A percentile compares a stretch with the other conserved stretches of the same genome.
Conservation (phyloP, 345 rosid genomes). For the Citrus inodora region DNA sequence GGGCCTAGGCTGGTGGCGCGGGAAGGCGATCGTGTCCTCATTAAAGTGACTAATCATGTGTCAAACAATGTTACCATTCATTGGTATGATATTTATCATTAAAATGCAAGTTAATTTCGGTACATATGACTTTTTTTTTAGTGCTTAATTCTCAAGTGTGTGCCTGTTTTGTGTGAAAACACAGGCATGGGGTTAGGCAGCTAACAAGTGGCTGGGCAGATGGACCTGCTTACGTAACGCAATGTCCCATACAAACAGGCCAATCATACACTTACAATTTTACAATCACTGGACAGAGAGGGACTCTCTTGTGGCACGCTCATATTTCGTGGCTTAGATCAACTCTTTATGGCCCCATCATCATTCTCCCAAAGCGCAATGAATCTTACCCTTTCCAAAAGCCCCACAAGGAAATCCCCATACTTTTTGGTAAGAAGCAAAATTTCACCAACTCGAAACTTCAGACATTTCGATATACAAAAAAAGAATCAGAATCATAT, state of each 20-base stretch:
- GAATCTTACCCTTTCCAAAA: constrained; percentile 50
- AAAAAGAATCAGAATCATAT: background rate
- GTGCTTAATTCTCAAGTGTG: too few species aligned
- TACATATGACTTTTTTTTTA: background rate
- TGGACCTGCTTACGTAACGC: constrained; percentile 56
- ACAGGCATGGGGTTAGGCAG: constrained; percentile 66
- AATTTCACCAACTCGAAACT: background rate
- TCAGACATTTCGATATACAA: background rate
- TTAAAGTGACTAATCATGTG: constrained; percentile 48
- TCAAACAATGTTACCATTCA: constrained; percentile 48
- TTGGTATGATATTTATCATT: constrained; percentile 30
- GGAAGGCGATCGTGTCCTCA: constrained; percentile 52
- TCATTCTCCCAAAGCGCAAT: constrained; percentile 49
- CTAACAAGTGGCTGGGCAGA: constrained; percentile 53
- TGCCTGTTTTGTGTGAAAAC: background rate
- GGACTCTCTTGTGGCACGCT: constrained; percentile 69
- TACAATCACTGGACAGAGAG: constrained; percentile 60
- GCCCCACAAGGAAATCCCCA: constrained; percentile 58
- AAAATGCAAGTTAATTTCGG: background rate
- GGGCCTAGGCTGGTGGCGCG: constrained; percentile 57
- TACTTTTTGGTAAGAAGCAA: constrained; percentile 40
- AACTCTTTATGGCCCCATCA: constrained; percentile 48
- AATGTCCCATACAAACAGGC: constrained; percentile 57
- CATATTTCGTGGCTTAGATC: constrained; percentile 63
- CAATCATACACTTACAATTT: constrained; percentile 50